Conservation (phyloP, 140 eudicot genomes). For the Flaveria floridana region DNA sequence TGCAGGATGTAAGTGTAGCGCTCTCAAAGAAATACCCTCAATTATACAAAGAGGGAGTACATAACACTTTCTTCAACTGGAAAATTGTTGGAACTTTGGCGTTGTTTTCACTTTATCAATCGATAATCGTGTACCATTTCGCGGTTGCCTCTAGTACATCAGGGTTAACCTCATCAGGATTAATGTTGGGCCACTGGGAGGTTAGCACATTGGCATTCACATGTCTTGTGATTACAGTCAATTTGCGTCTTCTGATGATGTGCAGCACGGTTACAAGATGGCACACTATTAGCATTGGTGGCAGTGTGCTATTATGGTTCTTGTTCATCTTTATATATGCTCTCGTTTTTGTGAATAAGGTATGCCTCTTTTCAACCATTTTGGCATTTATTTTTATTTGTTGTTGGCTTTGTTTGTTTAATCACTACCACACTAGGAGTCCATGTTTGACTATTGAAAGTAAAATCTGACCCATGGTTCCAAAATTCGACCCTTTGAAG, state of each 20-base stretch:
- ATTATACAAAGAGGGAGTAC: slow-evolving; percentile 81
- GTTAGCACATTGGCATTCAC: slow-evolving; percentile 91
- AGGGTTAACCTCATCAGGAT: slow-evolving; percentile 69
- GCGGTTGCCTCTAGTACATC: slow-evolving; percentile 58
- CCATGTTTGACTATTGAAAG: background rate
- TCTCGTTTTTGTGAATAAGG: slow-evolving; percentile 59
- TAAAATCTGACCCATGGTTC: background rate
- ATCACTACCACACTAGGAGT: background rate
- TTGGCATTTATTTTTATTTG: background rate
- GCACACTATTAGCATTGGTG: slow-evolving; percentile 88
- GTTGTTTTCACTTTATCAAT: slow-evolving; percentile 73
- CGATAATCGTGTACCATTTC: slow-evolving; percentile 68
- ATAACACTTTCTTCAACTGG: slow-evolving; percentile 70
- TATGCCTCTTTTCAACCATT: slow-evolving; percentile 1
- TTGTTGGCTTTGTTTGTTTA: background rate
- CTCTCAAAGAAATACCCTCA: slow-evolving; percentile 91
- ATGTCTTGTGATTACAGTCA: slow-evolving; percentile 76
- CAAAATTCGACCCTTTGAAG: background rate
- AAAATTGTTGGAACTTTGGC: slow-evolving; percentile 72
- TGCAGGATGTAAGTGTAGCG: slow-evolving; percentile 75
- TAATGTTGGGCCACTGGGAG: slow-evolving; percentile 92
- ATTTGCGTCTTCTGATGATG: slow-evolving; percentile 83
- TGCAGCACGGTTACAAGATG: slow-evolving; percentile 85
- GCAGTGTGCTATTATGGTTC: slow-evolving; percentile 82
- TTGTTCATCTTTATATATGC: slow-evolving; percentile 74